Percentiles rank a stretch among this genome's conserved stretches.
phyloP scores from a whole-genome alignment of 352 stramenopile genomes.

The Blastocystis sp. region DNA sequence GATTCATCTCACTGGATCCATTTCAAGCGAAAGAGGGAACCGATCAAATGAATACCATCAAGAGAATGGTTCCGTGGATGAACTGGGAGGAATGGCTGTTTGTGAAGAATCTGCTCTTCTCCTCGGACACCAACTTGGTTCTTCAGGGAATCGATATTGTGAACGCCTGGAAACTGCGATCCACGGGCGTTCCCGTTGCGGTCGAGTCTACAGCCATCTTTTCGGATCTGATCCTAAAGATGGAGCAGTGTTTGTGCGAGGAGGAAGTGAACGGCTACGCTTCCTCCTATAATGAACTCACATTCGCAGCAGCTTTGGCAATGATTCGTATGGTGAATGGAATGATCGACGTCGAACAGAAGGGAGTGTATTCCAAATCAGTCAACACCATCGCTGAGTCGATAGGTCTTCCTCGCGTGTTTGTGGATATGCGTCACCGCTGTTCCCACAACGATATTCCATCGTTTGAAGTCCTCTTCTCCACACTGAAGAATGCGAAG shows the following conservation, averaged over 20 bases:
- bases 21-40: neutral
- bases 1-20: neutral
- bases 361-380: conserved; percentile 36
- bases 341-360: conserved; percentile 53
- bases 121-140: neutral
- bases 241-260: neutral
- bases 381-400: conserved; percentile 27
- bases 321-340: conserved; percentile 58
- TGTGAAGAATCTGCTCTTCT: conserved; percentile 19
- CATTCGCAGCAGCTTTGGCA: neutral
- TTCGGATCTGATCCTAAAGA: neutral
- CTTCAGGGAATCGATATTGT: conserved; percentile 13
- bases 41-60: neutral
- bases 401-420: conserved; percentile 40
- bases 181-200: neutral
- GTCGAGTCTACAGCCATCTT: conserved; percentile 20
- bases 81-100: conserved; percentile 25
- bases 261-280: neutral
- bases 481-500: neutral
- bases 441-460: conserved; percentile 54
- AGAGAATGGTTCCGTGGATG: neutral
- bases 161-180: neutral
- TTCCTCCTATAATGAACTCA: neutral
- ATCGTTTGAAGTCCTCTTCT: conserved; percentile 6
- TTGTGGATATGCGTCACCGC: conserved; percentile 57